phyloP scores from a whole-genome alignment of 2,329 filamentous ascomycete species.

The Lomentospora prolificans region DNA sequence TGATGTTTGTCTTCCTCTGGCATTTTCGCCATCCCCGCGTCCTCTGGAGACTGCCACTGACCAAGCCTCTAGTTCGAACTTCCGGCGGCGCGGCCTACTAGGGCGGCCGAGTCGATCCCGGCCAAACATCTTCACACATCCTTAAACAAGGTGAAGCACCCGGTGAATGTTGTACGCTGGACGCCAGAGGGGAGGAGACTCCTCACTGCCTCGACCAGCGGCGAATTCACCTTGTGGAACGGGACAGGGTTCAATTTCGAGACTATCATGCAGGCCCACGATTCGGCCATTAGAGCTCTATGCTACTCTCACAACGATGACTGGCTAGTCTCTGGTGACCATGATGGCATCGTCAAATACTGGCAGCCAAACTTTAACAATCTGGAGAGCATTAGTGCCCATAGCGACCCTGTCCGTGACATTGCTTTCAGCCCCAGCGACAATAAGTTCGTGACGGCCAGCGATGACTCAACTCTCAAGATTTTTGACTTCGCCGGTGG shows the following conservation, averaged over 20 bases:
- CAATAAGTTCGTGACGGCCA: slow-evolving; percentile 90
- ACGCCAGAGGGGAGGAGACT: slow-evolving; percentile 89
- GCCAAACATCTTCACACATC: slow-evolving; percentile 97
- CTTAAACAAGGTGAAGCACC: slow-evolving; percentile 95
- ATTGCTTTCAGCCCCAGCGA: slow-evolving; percentile 90
- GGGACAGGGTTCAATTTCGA: slow-evolving; percentile 99
- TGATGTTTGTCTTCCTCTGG: slow-evolving; percentile 49
- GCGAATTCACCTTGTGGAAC: slow-evolving; percentile 98
- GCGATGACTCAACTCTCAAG: slow-evolving; percentile 86
- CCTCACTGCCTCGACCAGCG: slow-evolving; percentile 88
- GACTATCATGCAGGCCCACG: slow-evolving; percentile 97
- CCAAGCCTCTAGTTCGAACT: slow-evolving; percentile 61
- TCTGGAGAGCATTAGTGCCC: slow-evolving; percentile 86
- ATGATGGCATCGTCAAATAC: slow-evolving; percentile 93
- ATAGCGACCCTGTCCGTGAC: slow-evolving; percentile 81
- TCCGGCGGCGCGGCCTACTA: slow-evolving; percentile 63
- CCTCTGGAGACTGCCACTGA: not conserved
- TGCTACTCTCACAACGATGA: slow-evolving; percentile 93
- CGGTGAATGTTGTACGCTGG: slow-evolving; percentile 94
- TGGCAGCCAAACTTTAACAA: slow-evolving; percentile 99
- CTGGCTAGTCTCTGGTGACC: slow-evolving; percentile 92
- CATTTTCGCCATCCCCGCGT: not conserved
- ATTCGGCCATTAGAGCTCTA: slow-evolving; percentile 72
- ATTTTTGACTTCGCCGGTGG: slow-evolving; percentile 93
- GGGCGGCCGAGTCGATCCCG: slow-evolving; percentile 77